phyloP scores from a whole-genome alignment of 2,329 filamentous ascomycete species.

The Rhinocladiella mackenziei region DNA sequence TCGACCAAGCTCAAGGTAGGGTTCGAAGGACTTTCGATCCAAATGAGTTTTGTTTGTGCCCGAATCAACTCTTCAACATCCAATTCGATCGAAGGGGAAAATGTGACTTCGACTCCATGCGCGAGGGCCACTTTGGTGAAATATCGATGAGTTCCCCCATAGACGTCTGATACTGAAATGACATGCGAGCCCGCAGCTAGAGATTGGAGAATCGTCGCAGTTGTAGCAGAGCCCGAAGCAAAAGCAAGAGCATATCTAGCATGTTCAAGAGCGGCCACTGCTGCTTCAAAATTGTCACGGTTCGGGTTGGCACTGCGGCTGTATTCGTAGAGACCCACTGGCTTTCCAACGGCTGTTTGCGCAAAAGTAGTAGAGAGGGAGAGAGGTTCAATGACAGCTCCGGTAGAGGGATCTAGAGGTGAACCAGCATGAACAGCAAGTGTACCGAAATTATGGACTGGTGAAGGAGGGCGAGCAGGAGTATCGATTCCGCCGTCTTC shows the following conservation, averaged over 20 bases:
- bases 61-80: conserved; percentile 82
- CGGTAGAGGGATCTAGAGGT: conserved; percentile 83
- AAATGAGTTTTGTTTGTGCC: conserved; percentile 81
- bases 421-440: conserved; percentile 91
- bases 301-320: conserved; percentile 92
- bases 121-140: conserved; percentile 96
- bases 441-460: conserved; percentile 80
- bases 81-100: conserved; percentile 85
- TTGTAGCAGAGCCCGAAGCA: conserved; percentile 88
- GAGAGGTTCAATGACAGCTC: conserved; percentile 94
- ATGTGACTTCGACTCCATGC: conserved; percentile 90
- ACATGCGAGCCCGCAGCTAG: conserved; percentile 88
- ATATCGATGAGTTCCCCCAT: conserved; percentile 96
- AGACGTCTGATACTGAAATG: conserved; percentile 94
- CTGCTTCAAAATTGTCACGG: conserved; percentile 86
- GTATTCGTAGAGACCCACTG: conserved; percentile 88
- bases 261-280: conserved; percentile 86
- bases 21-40: conserved; percentile 96
- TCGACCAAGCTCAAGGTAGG: conserved; percentile 90
- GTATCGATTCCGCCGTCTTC: conserved; percentile 62
- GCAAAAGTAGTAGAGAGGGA: conserved; percentile 94
- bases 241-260: conserved; percentile 92
- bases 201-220: conserved; percentile 87
- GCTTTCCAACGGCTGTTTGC: conserved; percentile 82
- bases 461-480: conserved; percentile 67